Evolutionary conservation across 2,329 filamentous ascomycete genomes (phyloP).

Genomic region (Celoporthe dispersa): DNA sequence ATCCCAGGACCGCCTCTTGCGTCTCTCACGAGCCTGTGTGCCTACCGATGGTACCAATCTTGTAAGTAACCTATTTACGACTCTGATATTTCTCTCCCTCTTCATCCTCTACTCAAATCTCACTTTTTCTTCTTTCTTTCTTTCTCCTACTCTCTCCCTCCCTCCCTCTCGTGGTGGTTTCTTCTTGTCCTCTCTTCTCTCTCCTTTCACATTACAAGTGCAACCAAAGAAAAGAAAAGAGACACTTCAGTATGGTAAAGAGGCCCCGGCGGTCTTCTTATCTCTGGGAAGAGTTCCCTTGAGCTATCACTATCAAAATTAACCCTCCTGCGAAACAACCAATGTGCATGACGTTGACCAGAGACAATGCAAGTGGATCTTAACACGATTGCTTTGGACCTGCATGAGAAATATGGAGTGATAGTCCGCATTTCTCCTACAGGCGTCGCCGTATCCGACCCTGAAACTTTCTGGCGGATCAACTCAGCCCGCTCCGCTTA

Average conservation of each 20-base stretch:
- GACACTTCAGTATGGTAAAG: not conserved
- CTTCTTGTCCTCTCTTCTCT: not conserved
- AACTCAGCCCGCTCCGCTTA: slow-evolving; percentile 37
- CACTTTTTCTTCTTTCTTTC: not conserved
- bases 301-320: not conserved
- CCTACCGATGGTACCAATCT: not conserved
- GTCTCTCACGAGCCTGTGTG: slow-evolving; percentile 37
- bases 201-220: too few species aligned
- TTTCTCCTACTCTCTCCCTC: not conserved
- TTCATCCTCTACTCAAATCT: too few species aligned
- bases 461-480: slow-evolving; percentile 36
- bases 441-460: slow-evolving; percentile 35
- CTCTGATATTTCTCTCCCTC: not conserved
- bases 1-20: slow-evolving; percentile 36
- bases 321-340: not conserved
- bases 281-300: not conserved
- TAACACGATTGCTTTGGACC: slow-evolving; percentile 31
- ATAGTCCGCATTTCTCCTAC: slow-evolving; percentile 38
- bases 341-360: not conserved
- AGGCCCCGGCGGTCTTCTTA: not conserved
- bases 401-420: slow-evolving; percentile 37
- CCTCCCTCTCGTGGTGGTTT: not conserved
- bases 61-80: not conserved
- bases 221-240: too few species aligned
- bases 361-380: slow-evolving; percentile 4